A percentile compares a stretch with the other conserved stretches of the same genome.
Evolutionary conservation across 2,329 filamentous ascomycete genomes (phyloP).

Genomic region (Penicillium sp.): DNA sequence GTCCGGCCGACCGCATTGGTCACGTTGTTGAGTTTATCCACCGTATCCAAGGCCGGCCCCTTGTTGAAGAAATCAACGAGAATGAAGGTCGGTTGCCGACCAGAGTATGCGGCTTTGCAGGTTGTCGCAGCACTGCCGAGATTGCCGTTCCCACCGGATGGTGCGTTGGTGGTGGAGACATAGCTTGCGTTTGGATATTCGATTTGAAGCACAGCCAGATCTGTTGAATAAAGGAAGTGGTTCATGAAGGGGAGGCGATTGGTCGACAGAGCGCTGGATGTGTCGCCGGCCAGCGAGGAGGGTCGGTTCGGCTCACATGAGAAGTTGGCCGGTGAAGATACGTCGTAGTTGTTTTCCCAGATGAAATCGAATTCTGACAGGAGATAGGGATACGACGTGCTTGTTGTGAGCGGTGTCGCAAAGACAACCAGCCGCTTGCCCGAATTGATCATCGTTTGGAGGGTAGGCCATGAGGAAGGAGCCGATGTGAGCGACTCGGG

Average conservation of each 20-base stretch:
- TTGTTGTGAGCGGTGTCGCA: slow-evolving; percentile 48
- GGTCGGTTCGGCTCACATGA: slow-evolving; percentile 68
- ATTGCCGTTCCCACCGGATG: slow-evolving; percentile 51
- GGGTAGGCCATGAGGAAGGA: slow-evolving; percentile 59
- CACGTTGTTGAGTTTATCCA: slow-evolving; percentile 62
- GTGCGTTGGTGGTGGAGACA: slow-evolving; percentile 60
- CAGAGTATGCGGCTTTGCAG: slow-evolving; percentile 53
- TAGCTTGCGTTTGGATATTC: slow-evolving; percentile 56
- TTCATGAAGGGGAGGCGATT: slow-evolving; percentile 68
- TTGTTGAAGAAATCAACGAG: slow-evolving; percentile 76
- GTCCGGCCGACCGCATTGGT: slow-evolving; percentile 40
- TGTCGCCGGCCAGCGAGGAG: slow-evolving; percentile 43
- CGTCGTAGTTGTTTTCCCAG: slow-evolving; percentile 68
- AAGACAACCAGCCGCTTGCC: slow-evolving; percentile 64
- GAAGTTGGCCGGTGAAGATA: slow-evolving; percentile 58
- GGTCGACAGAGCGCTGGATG: slow-evolving; percentile 47
- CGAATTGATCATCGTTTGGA: slow-evolving; percentile 61
- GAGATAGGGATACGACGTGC: slow-evolving; percentile 37
- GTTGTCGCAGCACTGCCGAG: slow-evolving; percentile 44
- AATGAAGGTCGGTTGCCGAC: slow-evolving; percentile 62
- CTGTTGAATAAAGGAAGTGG: slow-evolving; percentile 64
- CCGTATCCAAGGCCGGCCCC: slow-evolving; percentile 62
- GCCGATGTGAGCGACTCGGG: slow-evolving; percentile 43
- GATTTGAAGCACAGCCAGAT: slow-evolving; percentile 46
- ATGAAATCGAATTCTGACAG: slow-evolving; percentile 45